Evolutionary conservation across 148 eudicot species (phyloP), one percentile per base, ranked within the genome.

Genomic region (Amaranthus palmeri): DNA sequence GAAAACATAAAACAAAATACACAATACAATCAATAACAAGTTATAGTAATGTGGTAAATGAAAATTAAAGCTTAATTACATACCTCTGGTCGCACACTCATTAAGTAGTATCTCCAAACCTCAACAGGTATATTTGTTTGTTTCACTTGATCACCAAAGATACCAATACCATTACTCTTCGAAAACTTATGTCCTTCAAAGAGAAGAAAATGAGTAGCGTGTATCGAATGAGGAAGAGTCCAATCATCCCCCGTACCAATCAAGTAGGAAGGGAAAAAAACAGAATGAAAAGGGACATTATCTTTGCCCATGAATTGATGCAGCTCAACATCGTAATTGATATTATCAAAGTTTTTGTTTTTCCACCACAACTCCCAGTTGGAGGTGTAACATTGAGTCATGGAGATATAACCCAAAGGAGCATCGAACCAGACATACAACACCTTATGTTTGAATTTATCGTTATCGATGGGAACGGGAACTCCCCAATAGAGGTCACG

Each of bases 41-140:
- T n/a, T n/a, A n/a, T n/a, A n/a, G n/a, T n/a, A n/a, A n/a, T n/a
- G n/a, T n/a, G n/a, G n/a, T n/a, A n/a, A n/a, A n/a, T n/a, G n/a
- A n/a, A n/a, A n/a, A n/a, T n/a, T n/a, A n/a, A n/a, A n/a, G n/a
- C n/a, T n/a, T n/a, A n/a, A n/a, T n/a, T n/a, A n/a, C n/a, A n/a
- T n/a, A n/a, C n/a, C n/a, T n/a, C n/a, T n/a, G n/a, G n/a, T n/a
- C n/a, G n/a, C n/a, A n/a, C n/a, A n/a, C n/a, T n/a, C n/a, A n/a
- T n/a, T n/a, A n/a, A n/a, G n/a, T n/a, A n/a, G 49, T 71, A 83
- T 62, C 81, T 72, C 67, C 83, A 71, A 71, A 87, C 76, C 46
- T 66, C 76, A 8, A 48, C 76, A 10, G 76, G 76, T 54, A 74
- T 74, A 11, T 40, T 14, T 46, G 63, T 65, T 46, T 53, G 18